Evolutionary conservation across 768 basidiomycete species (phyloP).

Genomic region (Crepidotus variabilis): DNA sequence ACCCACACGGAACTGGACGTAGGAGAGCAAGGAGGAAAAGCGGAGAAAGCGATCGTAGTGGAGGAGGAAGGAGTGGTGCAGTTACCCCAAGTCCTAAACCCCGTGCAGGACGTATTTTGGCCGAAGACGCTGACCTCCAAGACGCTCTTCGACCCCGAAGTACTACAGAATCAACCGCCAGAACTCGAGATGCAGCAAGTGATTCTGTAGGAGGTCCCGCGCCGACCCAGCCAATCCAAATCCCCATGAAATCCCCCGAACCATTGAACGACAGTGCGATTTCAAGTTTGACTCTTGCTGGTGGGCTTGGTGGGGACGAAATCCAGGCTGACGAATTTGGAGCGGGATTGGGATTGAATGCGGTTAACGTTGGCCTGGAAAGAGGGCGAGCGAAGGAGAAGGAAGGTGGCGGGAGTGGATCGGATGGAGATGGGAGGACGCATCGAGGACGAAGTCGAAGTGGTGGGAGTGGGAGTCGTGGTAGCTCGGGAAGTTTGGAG

Average conservation of each 20-base stretch:
- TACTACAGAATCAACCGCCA: too few relatives aligned
- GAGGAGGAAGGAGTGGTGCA: background rate
- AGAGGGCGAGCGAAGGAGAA: background rate
- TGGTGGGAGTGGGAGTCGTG: constrained; percentile 17
- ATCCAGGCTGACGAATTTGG: constrained; percentile 4
- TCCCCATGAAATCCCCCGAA: constrained; percentile 23
- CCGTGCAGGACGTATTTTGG: too few relatives aligned
- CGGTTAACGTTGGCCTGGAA: background rate
- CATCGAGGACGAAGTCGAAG: constrained; percentile 25
- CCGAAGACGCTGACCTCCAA: too few relatives aligned
- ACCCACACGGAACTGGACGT: background rate
- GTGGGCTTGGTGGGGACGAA: constrained; percentile 12
- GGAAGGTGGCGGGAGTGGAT: constrained; percentile 8
- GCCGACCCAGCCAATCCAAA: too few relatives aligned
- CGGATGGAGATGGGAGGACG: constrained; percentile 25
- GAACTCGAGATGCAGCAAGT: too few relatives aligned
- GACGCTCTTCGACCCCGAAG: too few relatives aligned
- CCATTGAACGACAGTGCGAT: constrained; percentile 47
- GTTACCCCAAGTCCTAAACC: background rate
- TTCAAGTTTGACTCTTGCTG: constrained; percentile 46
- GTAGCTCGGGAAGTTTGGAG: constrained; percentile 3
- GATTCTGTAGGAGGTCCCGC: too few relatives aligned
- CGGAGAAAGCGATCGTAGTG: background rate
- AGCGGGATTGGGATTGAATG: constrained; percentile 8
- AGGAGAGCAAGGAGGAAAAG: background rate